These are phyloP conservation scores for Trypanosoma congolense DNA, from an alignment of 208 protist species.

Conservation along the genomic window DNA sequence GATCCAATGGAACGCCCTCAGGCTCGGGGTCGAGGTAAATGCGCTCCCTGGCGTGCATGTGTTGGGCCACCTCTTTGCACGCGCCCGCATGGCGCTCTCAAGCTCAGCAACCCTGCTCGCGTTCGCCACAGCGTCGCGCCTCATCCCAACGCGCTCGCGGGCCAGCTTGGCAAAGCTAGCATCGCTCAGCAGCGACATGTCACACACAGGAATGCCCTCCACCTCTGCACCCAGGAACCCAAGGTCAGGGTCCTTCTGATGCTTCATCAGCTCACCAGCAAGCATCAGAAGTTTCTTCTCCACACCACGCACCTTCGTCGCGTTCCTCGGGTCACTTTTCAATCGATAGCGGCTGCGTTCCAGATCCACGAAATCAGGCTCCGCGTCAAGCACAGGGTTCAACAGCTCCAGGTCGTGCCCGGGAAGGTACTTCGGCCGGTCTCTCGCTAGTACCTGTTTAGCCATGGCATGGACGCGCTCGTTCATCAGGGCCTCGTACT, in stretches of 20 bases:
- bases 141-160: constrained; percentile 31
- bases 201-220: constrained; percentile 58
- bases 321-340: constrained; percentile 64
- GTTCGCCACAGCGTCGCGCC: constrained; percentile 45
- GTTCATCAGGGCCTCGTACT: constrained; percentile 49
- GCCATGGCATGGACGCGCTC: constrained; percentile 34
- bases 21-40: constrained; percentile 55
- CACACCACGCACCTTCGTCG: constrained; percentile 35
- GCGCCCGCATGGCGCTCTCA: constrained; percentile 62
- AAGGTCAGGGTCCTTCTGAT: constrained; percentile 27
- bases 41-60: constrained; percentile 52
- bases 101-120: constrained; percentile 59
- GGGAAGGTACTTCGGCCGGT: constrained; percentile 49
- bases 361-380: constrained; percentile 35
- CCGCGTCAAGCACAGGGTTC: constrained; percentile 39
- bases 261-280: constrained; percentile 34
- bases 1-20: constrained; percentile 49
- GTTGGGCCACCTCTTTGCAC: constrained; percentile 46
- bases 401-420: constrained; percentile 36
- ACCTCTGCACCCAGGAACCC: constrained; percentile 59
- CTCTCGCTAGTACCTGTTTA: constrained; percentile 38
- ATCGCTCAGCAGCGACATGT: constrained; percentile 54
- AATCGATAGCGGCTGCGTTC: constrained; percentile 51
- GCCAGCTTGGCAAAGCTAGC: constrained; percentile 40
- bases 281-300: constrained; percentile 34